These are phyloP conservation scores for Chaetomium globosum DNA, from an alignment of 2,329 filamentous ascomycete genomes.

Conservation along the genomic window DNA sequence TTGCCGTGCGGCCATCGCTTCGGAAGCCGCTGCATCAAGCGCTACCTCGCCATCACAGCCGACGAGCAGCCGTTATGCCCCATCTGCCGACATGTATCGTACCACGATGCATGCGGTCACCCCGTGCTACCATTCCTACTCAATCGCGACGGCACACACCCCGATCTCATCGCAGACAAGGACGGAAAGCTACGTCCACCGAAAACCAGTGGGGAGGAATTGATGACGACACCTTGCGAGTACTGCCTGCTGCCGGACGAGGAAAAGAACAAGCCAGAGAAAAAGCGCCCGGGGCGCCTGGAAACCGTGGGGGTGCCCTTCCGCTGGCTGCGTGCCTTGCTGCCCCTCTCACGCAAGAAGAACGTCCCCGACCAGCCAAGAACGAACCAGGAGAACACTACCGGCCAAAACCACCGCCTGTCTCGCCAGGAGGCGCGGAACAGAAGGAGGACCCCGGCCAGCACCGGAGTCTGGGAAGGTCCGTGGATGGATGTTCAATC, in stretches of 20 bases:
- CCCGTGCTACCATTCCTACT: conserved; percentile 40
- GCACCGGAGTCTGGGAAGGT: conserved; percentile 18
- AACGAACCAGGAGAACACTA: not conserved
- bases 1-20: conserved; percentile 51
- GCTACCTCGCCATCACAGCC: conserved; percentile 46
- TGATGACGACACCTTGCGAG: not conserved
- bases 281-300: not conserved
- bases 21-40: conserved; percentile 49
- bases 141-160: conserved; percentile 15
- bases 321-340: conserved; percentile 13
- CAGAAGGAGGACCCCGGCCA: conserved; percentile 8
- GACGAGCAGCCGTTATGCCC: conserved; percentile 46
- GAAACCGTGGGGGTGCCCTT: conserved; percentile 19
- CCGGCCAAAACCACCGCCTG: not conserved
- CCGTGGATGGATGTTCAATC: conserved; percentile 32
- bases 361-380: not conserved
- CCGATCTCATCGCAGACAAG: conserved; percentile 9
- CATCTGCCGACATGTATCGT: conserved; percentile 44
- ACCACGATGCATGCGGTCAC: conserved; percentile 42
- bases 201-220: not conserved
- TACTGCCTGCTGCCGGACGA: conserved; percentile 15
- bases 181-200: not conserved
- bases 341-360: conserved; percentile 10
- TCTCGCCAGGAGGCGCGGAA: conserved; percentile 12
- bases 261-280: not conserved